Evolutionary conservation across 75 land plant species (phyloP).

Genomic region (Cupressus sempervirens): DNA sequence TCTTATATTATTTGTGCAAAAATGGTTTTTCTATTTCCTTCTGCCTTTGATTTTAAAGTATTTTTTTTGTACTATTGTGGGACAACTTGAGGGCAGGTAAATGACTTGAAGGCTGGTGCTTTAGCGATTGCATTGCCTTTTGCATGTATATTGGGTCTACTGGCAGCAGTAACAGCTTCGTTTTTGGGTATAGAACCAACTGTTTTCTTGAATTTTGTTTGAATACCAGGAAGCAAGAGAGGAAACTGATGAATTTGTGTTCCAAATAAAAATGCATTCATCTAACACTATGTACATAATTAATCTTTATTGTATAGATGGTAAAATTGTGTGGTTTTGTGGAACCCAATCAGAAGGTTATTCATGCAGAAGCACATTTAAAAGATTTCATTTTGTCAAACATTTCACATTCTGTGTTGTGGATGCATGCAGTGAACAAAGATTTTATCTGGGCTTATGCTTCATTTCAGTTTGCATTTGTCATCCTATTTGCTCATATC

Average conservation of each 20-base stretch:
- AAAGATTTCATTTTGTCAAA: neutral
- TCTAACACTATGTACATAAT: neutral
- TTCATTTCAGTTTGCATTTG: slow-evolving; percentile 63
- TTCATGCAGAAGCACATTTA: neutral
- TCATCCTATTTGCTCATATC: slow-evolving; percentile 46
- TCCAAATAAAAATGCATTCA: neutral
- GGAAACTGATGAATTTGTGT: neutral
- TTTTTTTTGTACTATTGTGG: neutral
- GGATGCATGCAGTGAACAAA: slow-evolving; percentile 32
- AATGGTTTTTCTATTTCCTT: neutral
- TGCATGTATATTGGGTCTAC: slow-evolving; percentile 29
- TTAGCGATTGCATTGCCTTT: slow-evolving; percentile 36
- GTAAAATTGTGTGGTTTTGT: neutral
- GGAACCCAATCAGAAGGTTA: neutral
- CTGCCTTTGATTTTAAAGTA: neutral
- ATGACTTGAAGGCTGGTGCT: slow-evolving; percentile 34
- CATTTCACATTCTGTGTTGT: neutral
- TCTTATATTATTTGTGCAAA: slow-evolving; percentile 8
- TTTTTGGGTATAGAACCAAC: slow-evolving; percentile 10
- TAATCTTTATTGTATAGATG: neutral
- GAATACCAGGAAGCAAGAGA: neutral
- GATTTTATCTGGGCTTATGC: slow-evolving; percentile 75
- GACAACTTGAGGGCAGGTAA: slow-evolving; percentile 24
- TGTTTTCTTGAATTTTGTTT: slow-evolving; percentile 5
- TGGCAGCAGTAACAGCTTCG: slow-evolving; percentile 30